phyloP scores from a whole-genome alignment of 495 filamentous ascomycete species.

The Daldinia caldariorum region DNA sequence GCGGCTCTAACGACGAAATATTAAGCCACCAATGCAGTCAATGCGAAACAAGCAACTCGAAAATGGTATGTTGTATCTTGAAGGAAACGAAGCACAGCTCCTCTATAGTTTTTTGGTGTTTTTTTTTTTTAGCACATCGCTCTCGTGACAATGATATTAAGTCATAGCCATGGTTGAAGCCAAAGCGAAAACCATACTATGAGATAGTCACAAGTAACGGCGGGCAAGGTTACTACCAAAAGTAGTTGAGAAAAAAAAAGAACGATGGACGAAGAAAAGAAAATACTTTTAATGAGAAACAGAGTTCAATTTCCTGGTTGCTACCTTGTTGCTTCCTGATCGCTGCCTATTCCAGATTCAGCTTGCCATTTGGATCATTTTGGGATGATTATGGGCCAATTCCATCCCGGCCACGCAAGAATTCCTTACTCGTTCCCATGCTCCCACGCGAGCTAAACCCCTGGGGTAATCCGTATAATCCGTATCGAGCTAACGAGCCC shows the following conservation, averaged over 20 bases:
- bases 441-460: conserved; percentile 14
- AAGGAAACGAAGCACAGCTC: conserved; percentile 40
- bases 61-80: conserved; percentile 11
- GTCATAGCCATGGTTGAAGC: conserved; percentile 7
- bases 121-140: conserved; percentile 30
- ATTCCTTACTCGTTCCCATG: conserved; percentile 3
- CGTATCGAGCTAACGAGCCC: not conserved
- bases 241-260: not conserved
- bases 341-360: conserved; percentile 20
- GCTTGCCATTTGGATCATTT: conserved; percentile 25
- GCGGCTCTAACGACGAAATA: conserved; percentile 12
- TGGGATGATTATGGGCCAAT: not conserved
- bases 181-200: not conserved
- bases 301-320: conserved; percentile 1
- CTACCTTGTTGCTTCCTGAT: conserved; percentile 21
- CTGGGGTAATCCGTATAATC: not conserved
- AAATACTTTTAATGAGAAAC: conserved; percentile 40
- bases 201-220: not conserved
- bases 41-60: conserved; percentile 31
- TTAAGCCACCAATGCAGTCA: conserved; percentile 27
- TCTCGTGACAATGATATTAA: conserved; percentile 17
- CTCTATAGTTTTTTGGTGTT: no score
- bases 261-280: not conserved
- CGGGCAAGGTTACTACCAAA: not conserved
- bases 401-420: conserved; percentile 15